Evolutionary conservation across 495 filamentous ascomycete species (phyloP), one percentile per base, ranked within the genome.

Genomic region (Penicillium nucicola): DNA sequence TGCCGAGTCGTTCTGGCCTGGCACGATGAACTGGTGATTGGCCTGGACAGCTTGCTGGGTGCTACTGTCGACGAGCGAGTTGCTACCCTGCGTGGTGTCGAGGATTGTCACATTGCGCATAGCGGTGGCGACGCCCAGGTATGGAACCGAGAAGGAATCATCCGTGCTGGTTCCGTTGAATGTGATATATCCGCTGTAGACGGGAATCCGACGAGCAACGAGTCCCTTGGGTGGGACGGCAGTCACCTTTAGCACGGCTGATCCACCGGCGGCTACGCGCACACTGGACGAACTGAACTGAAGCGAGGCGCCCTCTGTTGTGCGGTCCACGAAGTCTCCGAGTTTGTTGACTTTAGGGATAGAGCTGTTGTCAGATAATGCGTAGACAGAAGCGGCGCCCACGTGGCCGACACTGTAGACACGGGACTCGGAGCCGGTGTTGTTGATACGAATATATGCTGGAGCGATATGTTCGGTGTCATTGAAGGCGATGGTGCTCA

Each of bases 401-500:
- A 58, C 50, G 30, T 68, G 61, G 25, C 47, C 64, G 20, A 84
- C 60, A 9, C 58, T 58, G 61, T 81, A 83, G 18, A 69, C 76
- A 52, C 77, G 64, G 6, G 64, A 62, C 12, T 61, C 61, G 2
- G 52, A 55, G 38, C 76, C 79, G 33, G 72, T 67, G 65, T 85
- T 85, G 49, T 62, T 69, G 59, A 84, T 70, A 48, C 62, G 69
- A 53, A 84, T 64, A 42, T 75, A 64, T 11, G 65, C 69, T 3
- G 65, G 55, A n/a, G 65, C 57, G 38, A 83, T 69, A 61, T 80
- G 45, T 42, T 76, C 70, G 5, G 78, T 82, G 57, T 84, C 81
- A 58, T 82, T 82, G 64, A 83, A 81, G 15, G 77, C 72, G 31
- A 83, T 67, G 56, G 71, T 79, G 20, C 76, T 78, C 12, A 74